These are phyloP conservation scores for Allomyces javanicus DNA, from an alignment of 192 early-diverging fungal genomes.

Conservation along the genomic window DNA sequence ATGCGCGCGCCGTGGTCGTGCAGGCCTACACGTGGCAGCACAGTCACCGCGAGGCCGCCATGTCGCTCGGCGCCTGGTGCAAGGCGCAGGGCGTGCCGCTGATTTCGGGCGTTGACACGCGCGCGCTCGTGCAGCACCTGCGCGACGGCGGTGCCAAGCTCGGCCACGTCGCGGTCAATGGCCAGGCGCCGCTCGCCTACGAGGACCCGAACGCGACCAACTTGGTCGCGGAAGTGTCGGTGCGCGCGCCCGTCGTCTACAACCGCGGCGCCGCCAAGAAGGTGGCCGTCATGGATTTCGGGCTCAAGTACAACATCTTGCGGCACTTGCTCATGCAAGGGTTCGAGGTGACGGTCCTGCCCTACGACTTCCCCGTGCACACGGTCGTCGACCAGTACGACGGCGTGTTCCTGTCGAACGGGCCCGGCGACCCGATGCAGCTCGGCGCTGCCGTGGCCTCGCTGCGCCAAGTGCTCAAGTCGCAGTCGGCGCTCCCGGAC, in stretches of 20 bases:
- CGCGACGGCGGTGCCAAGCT: conserved; percentile 72
- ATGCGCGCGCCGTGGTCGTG: conserved; percentile 69
- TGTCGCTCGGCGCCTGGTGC: conserved; percentile 80
- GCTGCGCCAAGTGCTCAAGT: conserved; percentile 34
- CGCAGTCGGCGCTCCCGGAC: conserved; percentile 11
- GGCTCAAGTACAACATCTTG: conserved; percentile 84
- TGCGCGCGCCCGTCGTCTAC: conserved; percentile 39
- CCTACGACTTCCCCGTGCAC: conserved; percentile 63
- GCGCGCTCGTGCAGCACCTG: conserved; percentile 65
- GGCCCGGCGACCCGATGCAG: conserved; percentile 62
- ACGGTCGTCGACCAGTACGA: conserved; percentile 43
- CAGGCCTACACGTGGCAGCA: conserved; percentile 78
- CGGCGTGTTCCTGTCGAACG: conserved; percentile 83
- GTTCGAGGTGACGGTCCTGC: conserved; percentile 64
- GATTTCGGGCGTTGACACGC: conserved; percentile 79
- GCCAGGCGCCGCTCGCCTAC: conserved; percentile 21
- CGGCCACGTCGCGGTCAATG: conserved; percentile 49
- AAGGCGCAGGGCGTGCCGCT: conserved; percentile 61
- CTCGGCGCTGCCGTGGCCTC: conserved; percentile 46
- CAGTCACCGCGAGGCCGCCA: conserved; percentile 85
- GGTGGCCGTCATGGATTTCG: conserved; percentile 69
- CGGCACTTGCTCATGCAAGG: conserved; percentile 62
- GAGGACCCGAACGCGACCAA: conserved; percentile 56
- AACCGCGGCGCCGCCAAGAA: conserved; percentile 61
- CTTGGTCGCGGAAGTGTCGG: conserved; percentile 63